phyloP scores from a whole-genome alignment of 179 eudicot species.

The Amaranthus tricolor region DNA sequence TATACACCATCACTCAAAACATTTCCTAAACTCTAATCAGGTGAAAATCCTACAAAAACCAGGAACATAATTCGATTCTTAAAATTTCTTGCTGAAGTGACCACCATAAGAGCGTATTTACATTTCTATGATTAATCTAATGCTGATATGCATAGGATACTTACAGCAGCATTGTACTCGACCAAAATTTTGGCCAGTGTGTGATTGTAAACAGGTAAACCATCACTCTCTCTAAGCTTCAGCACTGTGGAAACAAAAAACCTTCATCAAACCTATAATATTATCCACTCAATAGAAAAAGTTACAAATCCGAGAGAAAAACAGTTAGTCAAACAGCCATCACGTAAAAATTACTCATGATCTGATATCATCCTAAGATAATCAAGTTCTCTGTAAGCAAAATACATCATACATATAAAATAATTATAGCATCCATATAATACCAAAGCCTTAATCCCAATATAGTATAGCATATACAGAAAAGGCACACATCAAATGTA shows the following conservation, averaged over 20 bases:
- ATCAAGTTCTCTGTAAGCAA: not conserved
- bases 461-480: too few relatives aligned
- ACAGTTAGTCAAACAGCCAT: not conserved
- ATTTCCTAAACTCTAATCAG: too few relatives aligned
- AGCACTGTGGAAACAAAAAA: constrained; percentile 42
- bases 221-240: constrained; percentile 33
- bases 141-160: constrained; percentile 20
- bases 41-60: not conserved
- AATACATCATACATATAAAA: too few relatives aligned
- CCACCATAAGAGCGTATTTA: not conserved
- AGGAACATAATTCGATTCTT: not conserved
- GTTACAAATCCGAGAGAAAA: not conserved
- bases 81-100: not conserved
- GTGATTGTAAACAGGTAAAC: constrained; percentile 53
- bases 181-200: constrained; percentile 74
- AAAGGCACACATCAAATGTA: too few relatives aligned
- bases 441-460: too few relatives aligned
- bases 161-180: constrained; percentile 90
- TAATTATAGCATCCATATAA: too few relatives aligned
- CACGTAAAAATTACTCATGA: not conserved
- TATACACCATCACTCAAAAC: too few relatives aligned
- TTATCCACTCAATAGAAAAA: not conserved
- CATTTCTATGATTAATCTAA: not conserved
- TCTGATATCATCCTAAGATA: not conserved
- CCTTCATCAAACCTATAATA: constrained; percentile 4